phyloP scores from a whole-genome alignment of 257 asterid species.

The Echium plantagineum region DNA sequence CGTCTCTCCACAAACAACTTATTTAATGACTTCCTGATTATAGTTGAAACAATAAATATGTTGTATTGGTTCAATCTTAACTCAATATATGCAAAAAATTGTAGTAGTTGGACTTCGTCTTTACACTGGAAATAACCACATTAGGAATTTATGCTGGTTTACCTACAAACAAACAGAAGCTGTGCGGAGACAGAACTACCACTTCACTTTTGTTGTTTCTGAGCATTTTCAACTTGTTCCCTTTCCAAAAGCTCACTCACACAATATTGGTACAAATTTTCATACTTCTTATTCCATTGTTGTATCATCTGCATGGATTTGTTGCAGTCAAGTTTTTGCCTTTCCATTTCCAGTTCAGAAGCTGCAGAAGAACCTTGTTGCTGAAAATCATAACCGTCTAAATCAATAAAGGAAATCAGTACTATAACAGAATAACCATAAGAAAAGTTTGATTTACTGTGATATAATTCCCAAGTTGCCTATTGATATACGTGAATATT shows the following conservation, averaged over 20 bases:
- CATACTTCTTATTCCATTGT: slow-evolving; percentile 51
- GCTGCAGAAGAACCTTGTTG: slow-evolving; percentile 74
- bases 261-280: slow-evolving; percentile 52
- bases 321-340: slow-evolving; percentile 40
- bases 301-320: slow-evolving; percentile 49
- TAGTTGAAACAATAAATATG: too few species aligned
- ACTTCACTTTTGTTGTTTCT: not conserved
- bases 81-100: too few species aligned
- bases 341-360: slow-evolving; percentile 59
- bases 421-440: not conserved
- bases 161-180: not conserved
- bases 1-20: too few species aligned
- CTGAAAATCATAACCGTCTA: slow-evolving; percentile 18
- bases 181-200: not conserved
- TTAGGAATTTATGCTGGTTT: too few species aligned
- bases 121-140: too few species aligned
- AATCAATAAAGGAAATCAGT: not conserved
- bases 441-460: not conserved
- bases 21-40: too few species aligned
- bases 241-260: slow-evolving; percentile 54
- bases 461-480: not conserved
- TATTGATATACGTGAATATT: too few species aligned
- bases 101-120: too few species aligned
- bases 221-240: slow-evolving; percentile 14
- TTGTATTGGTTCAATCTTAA: too few species aligned